Evolutionary conservation across 805 yeast genomes (phyloP).

Genomic region (Torulaspora maleeae): DNA sequence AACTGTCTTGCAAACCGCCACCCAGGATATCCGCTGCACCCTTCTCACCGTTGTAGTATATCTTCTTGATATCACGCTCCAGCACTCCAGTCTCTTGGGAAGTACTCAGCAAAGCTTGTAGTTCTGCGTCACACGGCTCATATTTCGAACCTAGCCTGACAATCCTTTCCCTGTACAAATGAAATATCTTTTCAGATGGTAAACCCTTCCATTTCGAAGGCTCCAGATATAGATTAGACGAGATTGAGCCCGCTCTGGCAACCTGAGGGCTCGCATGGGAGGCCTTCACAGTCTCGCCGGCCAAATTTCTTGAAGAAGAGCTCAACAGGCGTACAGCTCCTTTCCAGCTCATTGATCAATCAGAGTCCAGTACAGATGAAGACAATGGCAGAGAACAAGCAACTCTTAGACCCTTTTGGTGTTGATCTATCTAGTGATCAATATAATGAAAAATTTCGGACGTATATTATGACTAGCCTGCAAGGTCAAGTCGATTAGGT

Average conservation of each 20-base stretch:
- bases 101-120: constrained; percentile 52
- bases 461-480: constrained; percentile 1
- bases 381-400: not conserved
- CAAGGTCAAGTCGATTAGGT: not conserved
- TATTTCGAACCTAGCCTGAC: constrained; percentile 49
- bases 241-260: constrained; percentile 5
- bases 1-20: constrained; percentile 37
- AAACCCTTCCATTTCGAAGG: constrained; percentile 71
- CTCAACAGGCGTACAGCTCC: constrained; percentile 4
- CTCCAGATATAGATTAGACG: constrained; percentile 42
- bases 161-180: constrained; percentile 56
- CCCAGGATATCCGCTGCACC: constrained; percentile 41
- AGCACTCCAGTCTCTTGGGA: constrained; percentile 41
- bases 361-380: not conserved
- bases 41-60: constrained; percentile 41
- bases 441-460: constrained; percentile 3
- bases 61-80: constrained; percentile 31
- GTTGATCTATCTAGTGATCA: not conserved
- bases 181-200: constrained; percentile 58
- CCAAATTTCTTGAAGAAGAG: constrained; percentile 3
- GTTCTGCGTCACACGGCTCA: constrained; percentile 47
- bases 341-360: not conserved
- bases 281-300: not conserved
- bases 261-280: constrained; percentile 16
- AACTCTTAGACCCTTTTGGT: not conserved